Base-by-base conservation (phyloP, 1,139 yeast species). In the Blastobotrys aristatus region DNA sequence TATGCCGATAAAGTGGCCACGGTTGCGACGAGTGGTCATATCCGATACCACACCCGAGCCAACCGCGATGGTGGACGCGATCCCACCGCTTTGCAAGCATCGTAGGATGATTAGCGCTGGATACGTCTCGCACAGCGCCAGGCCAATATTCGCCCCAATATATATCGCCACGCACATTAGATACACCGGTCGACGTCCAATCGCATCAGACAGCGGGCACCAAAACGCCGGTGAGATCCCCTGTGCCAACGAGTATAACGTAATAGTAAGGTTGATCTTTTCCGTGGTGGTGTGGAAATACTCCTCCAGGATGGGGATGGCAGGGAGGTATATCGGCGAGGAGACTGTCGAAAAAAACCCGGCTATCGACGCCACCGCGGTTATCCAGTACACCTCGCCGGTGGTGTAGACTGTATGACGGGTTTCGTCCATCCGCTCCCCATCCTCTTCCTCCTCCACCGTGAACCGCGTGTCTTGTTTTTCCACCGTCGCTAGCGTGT, bases 281-380 rank as follows among this genome's bases (percentile, higher is more conserved):
- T 77, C 82, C 26, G 77, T 74, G 3, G 79, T 62, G 4, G 80
- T 75, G 37, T 73, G 49, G 57, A 86, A 84, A 26, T 76, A 65
- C 0, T 62, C 53, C 26, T 77, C 74, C 4, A 86, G 65, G 8
- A 71, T 71, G 0, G 81, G 76, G 21, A 86, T 64, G 0, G 86
- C 88, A 0, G 94, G 94, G 61, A 82, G 81, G 59, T 82, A 85
- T 20, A 85, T 82, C 0, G 92, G 81, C 50, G 79, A 74, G 2
- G 86, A 77, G n/a, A 82, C 65, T 0, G 87, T 70, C 0, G 92
- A 82, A 67, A 82, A 78, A 30, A 80, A 60, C 0, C 82, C 81
- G 1, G 74, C 67, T 11, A 67, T 53, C 0, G 82, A 69, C 40
- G 76, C 67, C 2, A 76, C 55, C 0, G 64, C 44, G 0, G 74